These are phyloP conservation scores for Biscutella auriculata DNA, from an alignment of 441 rosid species.

Conservation along the genomic window DNA sequence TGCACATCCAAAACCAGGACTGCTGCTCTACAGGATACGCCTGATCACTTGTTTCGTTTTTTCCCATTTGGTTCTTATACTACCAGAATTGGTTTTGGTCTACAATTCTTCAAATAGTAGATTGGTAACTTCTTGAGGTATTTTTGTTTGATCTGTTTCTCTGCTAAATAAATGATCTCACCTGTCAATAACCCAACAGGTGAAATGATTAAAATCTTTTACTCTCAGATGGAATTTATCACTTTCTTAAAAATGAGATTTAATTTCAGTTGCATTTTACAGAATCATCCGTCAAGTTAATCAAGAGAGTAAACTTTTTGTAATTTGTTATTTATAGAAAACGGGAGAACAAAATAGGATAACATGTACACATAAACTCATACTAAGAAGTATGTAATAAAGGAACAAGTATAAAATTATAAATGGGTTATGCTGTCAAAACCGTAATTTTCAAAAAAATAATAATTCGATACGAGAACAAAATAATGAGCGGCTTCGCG, in stretches of 20 bases:
- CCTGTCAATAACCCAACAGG: slow-evolving; percentile 11
- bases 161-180: slow-evolving; percentile 5
- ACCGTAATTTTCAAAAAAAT: background rate
- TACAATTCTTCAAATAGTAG: background rate
- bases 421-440: background rate
- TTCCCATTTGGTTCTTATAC: background rate
- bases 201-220: background rate
- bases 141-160: background rate
- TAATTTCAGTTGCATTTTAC: background rate
- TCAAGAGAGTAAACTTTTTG: background rate
- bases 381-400: background rate
- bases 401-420: background rate
- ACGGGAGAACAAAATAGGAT: background rate
- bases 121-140: slow-evolving; percentile 10
- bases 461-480: background rate
- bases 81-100: slow-evolving; percentile 6
- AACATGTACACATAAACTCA: background rate
- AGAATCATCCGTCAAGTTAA: background rate
- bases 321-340: no score
- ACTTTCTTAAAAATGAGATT: background rate
- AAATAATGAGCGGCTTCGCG: slow-evolving; percentile 29
- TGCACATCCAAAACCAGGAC: slow-evolving; percentile 16
- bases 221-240: background rate
- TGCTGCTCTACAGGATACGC: slow-evolving; percentile 1
- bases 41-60: slow-evolving; percentile 14